These are phyloP conservation scores for Saraca asoca DNA, from an alignment of 331 rosid genomes.

Conservation along the genomic window DNA sequence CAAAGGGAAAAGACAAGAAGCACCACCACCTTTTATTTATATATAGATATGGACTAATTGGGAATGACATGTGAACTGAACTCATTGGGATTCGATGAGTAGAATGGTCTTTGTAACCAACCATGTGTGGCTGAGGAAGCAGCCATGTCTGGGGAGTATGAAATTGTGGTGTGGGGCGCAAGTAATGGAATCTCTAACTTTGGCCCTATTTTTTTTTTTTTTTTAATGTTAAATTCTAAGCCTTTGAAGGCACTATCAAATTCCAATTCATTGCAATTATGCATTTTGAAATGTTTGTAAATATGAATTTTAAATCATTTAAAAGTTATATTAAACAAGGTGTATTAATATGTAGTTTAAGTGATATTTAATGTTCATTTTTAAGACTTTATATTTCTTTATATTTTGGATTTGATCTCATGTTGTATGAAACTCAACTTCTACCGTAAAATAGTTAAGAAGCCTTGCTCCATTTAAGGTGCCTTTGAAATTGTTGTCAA, in stretches of 20 bases:
- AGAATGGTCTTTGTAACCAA: slow-evolving; percentile 7
- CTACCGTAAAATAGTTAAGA: too few species aligned
- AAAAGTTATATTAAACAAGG: too few species aligned
- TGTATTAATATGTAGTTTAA: too few species aligned
- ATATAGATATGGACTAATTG: too few species aligned
- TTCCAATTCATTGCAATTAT: background rate
- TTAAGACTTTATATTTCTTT: too few species aligned
- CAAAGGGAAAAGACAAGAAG: slow-evolving; percentile 19
- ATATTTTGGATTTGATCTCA: too few species aligned
- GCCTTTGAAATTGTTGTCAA: background rate
- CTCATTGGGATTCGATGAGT: background rate
- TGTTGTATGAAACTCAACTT: too few species aligned
- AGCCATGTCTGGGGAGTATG: slow-evolving; percentile 27
- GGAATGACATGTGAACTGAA: background rate
- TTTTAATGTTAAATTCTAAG: background rate
- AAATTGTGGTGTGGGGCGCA: slow-evolving; percentile 27
- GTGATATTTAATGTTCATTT: too few species aligned
- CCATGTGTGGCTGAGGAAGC: slow-evolving; percentile 33
- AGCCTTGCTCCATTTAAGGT: too few species aligned
- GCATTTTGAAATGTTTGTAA: too few species aligned
- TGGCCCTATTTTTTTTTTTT: background rate
- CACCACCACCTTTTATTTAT: background rate
- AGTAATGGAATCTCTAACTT: slow-evolving; percentile 20
- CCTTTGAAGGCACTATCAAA: background rate
- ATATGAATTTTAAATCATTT: too few species aligned